Evolutionary conservation across 192 early-diverging fungal genomes (phyloP), one percentile per base, ranked within the genome.

Genomic region (Coemansia sp.): DNA sequence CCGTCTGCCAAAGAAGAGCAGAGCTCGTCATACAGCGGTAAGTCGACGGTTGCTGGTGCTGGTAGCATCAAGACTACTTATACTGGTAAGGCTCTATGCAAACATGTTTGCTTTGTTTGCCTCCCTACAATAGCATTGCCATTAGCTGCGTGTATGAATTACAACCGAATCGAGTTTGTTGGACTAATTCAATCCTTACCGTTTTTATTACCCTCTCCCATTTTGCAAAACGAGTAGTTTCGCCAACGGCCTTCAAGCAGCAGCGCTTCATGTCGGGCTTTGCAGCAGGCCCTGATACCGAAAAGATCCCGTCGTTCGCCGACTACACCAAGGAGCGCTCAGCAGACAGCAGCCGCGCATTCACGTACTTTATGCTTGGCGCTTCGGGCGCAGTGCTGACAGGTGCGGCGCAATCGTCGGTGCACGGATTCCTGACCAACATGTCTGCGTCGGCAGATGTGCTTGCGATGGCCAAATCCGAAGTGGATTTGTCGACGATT

Each of bases 391-490:
- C 90, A 25, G 77, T 99, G 34, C 83, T 88, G 59, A 91, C 95
- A 53, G 85, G 86, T 13, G 91, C 90, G 42, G 91, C 91, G 64
- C 95, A 99, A 85, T 91, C 92, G 72, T 90, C 93, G 20, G 93
- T 95, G 46, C 89, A 89, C 40, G 83, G 77, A 7, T 88, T 87
- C 63, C 71, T 98, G 61, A 80, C 87, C 65, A 92, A 91, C 84
- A 84, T 99, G 87, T 85, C 92, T 58, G 95, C 96, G 25, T 96
- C 96, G n/a, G 94, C 95, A 35, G 96, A 99, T 88, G 94, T 97
- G 29, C 85, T 99, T 74, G 96, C 96, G 37, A 81, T 99, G 85
- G 94, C 95, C 79, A 99, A 95, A 88, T 93, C 94, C 30, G 96
- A 99, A 84, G 91, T 99, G 13, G 92, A 95, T 58, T 83, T 96